These are phyloP conservation scores for Scenedesmus sp. DNA, from an alignment of 163 green algal genomes.

Conservation along the genomic window DNA sequence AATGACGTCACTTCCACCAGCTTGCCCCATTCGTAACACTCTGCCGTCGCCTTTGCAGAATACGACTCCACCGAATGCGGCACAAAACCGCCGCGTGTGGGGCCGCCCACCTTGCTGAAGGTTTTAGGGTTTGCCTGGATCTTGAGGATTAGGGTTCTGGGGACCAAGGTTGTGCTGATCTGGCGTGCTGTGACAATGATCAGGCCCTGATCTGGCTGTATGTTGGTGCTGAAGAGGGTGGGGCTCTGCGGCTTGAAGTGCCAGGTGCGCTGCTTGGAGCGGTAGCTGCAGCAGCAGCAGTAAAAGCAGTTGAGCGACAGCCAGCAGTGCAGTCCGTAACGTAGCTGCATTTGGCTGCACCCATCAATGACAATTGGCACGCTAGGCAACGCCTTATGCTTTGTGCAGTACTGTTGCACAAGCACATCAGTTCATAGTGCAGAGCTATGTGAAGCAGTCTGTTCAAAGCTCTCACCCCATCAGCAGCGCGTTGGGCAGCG, in stretches of 20 bases:
- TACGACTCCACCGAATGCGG: conserved; percentile 30
- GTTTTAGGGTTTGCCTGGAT: background rate
- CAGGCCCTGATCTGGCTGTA: background rate
- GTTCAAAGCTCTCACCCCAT: background rate
- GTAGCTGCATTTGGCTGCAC: no score
- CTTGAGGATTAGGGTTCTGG: background rate
- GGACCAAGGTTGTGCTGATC: background rate
- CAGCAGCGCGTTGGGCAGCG: conserved; percentile 10
- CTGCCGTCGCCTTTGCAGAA: background rate
- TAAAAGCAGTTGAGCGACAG: background rate
- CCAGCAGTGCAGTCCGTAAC: no score
- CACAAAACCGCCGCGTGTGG: conserved; percentile 29
- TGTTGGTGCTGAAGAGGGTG: background rate
- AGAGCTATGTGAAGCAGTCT: background rate
- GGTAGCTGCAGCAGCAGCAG: conserved; percentile 13
- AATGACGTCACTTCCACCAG: conserved; percentile 21
- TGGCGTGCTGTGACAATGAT: conserved; percentile 18
- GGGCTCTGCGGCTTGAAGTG: conserved; percentile 22
- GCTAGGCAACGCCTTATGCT: background rate
- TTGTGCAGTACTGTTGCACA: background rate
- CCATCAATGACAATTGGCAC: background rate
- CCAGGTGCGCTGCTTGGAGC: background rate
- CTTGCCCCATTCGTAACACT: conserved; percentile 20
- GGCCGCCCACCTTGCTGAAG: conserved; percentile 26
- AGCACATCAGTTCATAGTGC: no score